Conservation (phyloP, 139 green algal genomes). For the Penium margaritaceum region DNA sequence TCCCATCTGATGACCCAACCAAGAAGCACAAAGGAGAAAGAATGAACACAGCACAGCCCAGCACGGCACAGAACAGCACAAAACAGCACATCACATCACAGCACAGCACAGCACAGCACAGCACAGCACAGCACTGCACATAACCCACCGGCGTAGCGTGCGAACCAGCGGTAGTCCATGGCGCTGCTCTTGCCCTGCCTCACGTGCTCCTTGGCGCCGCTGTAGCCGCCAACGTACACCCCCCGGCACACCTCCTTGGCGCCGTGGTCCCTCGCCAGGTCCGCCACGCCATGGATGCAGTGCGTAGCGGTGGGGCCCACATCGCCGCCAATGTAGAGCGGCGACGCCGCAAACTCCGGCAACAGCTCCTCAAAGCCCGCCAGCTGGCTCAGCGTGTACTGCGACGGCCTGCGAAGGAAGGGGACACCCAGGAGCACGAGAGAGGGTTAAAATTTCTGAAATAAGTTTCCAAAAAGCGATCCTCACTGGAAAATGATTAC, state of each 20-base stretch:
- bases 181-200: conserved; percentile 25
- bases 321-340: conserved; percentile 72
- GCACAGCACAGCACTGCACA: conserved; percentile 43
- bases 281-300: conserved; percentile 57
- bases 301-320: conserved; percentile 60
- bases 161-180: conserved; percentile 60
- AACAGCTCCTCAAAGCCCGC: conserved; percentile 38
- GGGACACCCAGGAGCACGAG: background rate
- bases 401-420: conserved; percentile 56
- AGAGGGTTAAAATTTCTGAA: background rate
- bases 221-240: conserved; percentile 57
- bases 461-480: too few species aligned
- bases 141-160: conserved; percentile 49
- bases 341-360: conserved; percentile 54
- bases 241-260: conserved; percentile 49
- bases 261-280: conserved; percentile 43
- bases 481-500: too few species aligned
- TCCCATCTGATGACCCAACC: too few species aligned
- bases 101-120: too few species aligned
- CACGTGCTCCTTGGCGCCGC: conserved; percentile 37
- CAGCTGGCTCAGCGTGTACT: conserved; percentile 44
- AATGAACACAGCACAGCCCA: too few species aligned
- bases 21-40: too few species aligned
- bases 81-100: too few species aligned
- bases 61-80: too few species aligned